Evolutionary conservation across 2,329 filamentous ascomycete species (phyloP).

Genomic region (Fusarium nanum): DNA sequence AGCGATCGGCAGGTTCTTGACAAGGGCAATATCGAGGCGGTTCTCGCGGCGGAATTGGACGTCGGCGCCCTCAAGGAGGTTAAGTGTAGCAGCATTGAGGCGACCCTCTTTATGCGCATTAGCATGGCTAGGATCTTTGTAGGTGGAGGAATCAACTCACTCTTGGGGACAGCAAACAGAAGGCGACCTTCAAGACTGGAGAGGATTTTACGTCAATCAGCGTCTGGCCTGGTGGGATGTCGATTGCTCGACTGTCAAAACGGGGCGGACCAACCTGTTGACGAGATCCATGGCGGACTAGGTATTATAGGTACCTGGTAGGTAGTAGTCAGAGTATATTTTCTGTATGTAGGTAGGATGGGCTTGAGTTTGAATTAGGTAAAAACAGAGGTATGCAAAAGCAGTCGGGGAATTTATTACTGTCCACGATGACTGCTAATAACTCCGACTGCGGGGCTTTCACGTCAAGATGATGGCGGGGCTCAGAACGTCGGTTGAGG

Average conservation of each 20-base stretch:
- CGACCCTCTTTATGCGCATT: conserved; percentile 77
- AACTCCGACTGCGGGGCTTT: conserved; percentile 46
- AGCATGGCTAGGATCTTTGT: conserved; percentile 17
- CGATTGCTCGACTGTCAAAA: not conserved
- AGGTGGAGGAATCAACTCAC: conserved; percentile 65
- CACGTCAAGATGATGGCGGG: conserved; percentile 41
- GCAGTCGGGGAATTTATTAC: conserved; percentile 41
- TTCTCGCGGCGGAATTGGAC: conserved; percentile 97
- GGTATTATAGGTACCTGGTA: conserved; percentile 4
- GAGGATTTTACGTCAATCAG: conserved; percentile 35
- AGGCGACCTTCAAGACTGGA: conserved; percentile 88
- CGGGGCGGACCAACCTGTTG: conserved; percentile 59
- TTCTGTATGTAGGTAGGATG: not conserved
- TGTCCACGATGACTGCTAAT: conserved; percentile 37
- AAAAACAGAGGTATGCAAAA: conserved; percentile 14
- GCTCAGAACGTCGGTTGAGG: conserved; percentile 29
- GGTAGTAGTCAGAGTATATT: conserved; percentile 3
- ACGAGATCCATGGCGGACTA: conserved; percentile 62
- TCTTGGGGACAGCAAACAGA: conserved; percentile 98
- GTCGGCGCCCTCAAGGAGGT: conserved; percentile 92
- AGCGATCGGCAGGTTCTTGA: conserved; percentile 95
- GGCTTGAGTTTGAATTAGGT: conserved; percentile 22
- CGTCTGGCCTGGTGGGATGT: conserved; percentile 5
- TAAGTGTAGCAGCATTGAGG: conserved; percentile 86
- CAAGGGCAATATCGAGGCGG: conserved; percentile 95